These are phyloP conservation scores for Lichtheimia corymbifera DNA, from an alignment of 371 early-diverging fungal species.

Conservation along the genomic window DNA sequence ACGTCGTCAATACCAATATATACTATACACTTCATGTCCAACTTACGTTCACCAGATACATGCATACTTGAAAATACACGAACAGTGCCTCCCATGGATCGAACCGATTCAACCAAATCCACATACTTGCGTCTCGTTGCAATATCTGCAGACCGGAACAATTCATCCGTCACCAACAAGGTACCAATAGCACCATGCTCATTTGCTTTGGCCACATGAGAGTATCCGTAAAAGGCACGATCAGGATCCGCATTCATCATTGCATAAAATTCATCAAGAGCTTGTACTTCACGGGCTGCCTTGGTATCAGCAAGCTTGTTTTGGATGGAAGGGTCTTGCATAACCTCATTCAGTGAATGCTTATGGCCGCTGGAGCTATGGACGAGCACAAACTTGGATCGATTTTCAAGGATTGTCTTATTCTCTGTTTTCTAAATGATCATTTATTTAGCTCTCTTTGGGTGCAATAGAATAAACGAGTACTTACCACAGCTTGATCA, in stretches of 20 bases:
- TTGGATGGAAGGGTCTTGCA: constrained; percentile 85
- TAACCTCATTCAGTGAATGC: constrained; percentile 90
- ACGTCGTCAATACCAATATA: background rate
- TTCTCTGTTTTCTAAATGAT: constrained; percentile 70
- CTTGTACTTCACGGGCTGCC: constrained; percentile 83
- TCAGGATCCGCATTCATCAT: constrained; percentile 90
- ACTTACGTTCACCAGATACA: constrained; percentile 90
- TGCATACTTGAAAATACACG: constrained; percentile 91
- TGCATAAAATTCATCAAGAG: constrained; percentile 83
- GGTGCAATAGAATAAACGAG: constrained; percentile 54
- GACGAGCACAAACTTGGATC: constrained; percentile 83
- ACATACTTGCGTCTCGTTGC: constrained; percentile 83
- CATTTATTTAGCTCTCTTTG: constrained; percentile 46
- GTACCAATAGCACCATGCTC: constrained; percentile 86
- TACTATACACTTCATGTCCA: background rate
- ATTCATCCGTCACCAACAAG: constrained; percentile 86
- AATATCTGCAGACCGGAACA: constrained; percentile 91
- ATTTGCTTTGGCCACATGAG: constrained; percentile 83
- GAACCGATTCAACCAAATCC: constrained; percentile 79
- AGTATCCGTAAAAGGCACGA: constrained; percentile 89
- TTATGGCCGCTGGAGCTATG: constrained; percentile 96
- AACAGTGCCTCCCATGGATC: constrained; percentile 78
- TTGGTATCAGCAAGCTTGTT: constrained; percentile 89
- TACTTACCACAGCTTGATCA: constrained; percentile 75
- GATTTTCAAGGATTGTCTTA: constrained; percentile 79